Conservation (phyloP, 192 early-diverging fungal species). For the Coemansia sp. region DNA sequence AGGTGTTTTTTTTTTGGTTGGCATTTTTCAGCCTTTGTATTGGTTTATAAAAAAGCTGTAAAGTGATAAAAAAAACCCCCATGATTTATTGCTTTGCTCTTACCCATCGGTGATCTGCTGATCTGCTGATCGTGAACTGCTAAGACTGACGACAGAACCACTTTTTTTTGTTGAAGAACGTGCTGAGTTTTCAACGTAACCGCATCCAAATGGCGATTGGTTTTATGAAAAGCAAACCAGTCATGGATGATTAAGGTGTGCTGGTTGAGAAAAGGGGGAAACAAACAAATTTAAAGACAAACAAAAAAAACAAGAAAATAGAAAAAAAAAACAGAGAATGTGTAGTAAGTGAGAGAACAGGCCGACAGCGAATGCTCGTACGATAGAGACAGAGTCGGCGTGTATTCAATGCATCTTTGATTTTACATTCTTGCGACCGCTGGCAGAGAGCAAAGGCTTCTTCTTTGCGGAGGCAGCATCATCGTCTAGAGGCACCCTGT, state of each 20-base stretch:
- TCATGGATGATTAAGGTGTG: too few species aligned
- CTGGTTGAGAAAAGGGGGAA: background rate
- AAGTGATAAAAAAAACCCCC: too few species aligned
- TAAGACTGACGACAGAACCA: too few species aligned
- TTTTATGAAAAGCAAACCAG: too few species aligned
- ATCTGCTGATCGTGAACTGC: too few species aligned
- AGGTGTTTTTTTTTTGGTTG: background rate
- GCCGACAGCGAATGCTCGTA: background rate
- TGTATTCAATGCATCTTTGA: background rate
- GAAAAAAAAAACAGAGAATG: background rate
- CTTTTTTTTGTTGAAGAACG: too few species aligned
- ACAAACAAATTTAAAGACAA: background rate
- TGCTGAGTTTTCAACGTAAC: too few species aligned
- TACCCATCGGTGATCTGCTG: too few species aligned
- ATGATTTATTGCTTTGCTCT: too few species aligned
- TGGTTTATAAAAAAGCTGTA: background rate
- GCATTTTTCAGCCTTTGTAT: background rate
- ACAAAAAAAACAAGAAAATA: background rate
- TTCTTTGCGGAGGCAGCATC: background rate
- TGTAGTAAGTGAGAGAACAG: background rate
- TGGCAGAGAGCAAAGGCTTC: background rate
- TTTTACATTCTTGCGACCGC: constrained; percentile 2
- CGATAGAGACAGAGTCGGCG: background rate
- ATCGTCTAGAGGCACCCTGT: constrained; percentile 29
- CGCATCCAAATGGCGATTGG: too few species aligned